Base-by-base conservation (phyloP, 2,329 filamentous ascomycete genomes). In the Pezicula radicicola region DNA sequence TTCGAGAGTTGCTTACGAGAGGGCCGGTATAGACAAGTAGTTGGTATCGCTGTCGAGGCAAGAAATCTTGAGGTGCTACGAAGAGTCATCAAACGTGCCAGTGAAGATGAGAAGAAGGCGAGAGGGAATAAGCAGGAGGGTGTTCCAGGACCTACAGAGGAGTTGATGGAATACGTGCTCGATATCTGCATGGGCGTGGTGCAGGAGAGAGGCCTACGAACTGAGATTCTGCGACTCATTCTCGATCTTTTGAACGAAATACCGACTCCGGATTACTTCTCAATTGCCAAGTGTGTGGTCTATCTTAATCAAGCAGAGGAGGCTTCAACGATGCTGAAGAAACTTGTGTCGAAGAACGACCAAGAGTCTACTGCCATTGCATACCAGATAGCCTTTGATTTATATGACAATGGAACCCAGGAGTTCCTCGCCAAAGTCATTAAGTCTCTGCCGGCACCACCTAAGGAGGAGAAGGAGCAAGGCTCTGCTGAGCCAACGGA, bases 321-420 rank as follows among this genome's bases (percentile, higher is more conserved):
- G 76, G 94, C 94, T 0, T 92, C 91, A 9, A 83, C 83, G 56
- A 92, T 99, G 72, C 82, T 99, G 40, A 82, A 82, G 48, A 86
- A 90, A 60, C 80, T 99, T 19, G 86, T 97, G 9, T 55, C 88
- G 55, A 88, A 88, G 58, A 89, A 85, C 6, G 89, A 96, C 60
- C 79, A 84, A 47, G 84, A 84, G 54, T 91, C 91, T 0, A 82
- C 90, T 15, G 89, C 92, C 18, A 87, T 90, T 46, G 94, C 94
- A 16, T 99, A 97, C 70, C 94, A 99, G 69, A 96, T 99, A 52
- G 94, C 93, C 1, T 99, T 99, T 65, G 94, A 99, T 65, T 79
- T 99, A 6, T 97, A 97, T 71, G 94, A 99, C 73, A 99, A 99
- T 66, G 94, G 94, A 60, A 97, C 94, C 0, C 94, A 99, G 64